Base-by-base conservation (phyloP, 1,139 yeast genomes). In the Suzukiozyma palmioleophila region DNA sequence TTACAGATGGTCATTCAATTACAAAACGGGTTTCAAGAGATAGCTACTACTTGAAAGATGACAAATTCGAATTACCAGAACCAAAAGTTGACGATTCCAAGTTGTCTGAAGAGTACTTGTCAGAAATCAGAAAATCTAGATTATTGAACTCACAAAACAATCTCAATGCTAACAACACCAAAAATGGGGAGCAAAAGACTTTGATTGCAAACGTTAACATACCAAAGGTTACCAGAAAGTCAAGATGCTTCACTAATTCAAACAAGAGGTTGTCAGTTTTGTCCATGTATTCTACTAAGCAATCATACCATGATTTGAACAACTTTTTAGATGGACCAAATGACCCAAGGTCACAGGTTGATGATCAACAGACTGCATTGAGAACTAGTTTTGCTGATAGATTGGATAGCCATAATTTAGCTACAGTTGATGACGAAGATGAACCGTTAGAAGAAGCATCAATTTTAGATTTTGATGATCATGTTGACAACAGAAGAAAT, bases 221-320 rank as follows among this genome's bases (percentile, higher is more conserved):
- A 43, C 90, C 90, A 18, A 78, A 77, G 47, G 86, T 82, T 26
- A 78, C 88, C 0, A 75, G 88, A 57, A 78, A 79, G 51, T 81
- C 87, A 2, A 72, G 79, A 52, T 69, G 77, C 43, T 81, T 77
- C 56, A 73, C 81, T 32, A 73, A 73, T 40, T 77, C 81, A 2
- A 79, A 78, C 54, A 83, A 81, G 60, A 72, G 92, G 52, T 65
- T 82, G 37, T 81, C 88, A 15, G 84, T 83, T 9, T 60, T 84
- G 39, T 81, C 89, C 1, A 66, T 82, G 61, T 80, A 81, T 49
- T 82, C 89, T 1, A 79, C 89, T 3, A 80, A 74, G 46, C 79
- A 73, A 40, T 80, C 88, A 0, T 82, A 75, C 50, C 74, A 73
- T 33, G 82, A 83, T 53, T 67, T 83, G 54, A 77, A 75, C 41